These are phyloP conservation scores for Puccinia coronata DNA, from an alignment of 1,284 basidiomycete species.

Conservation along the genomic window DNA sequence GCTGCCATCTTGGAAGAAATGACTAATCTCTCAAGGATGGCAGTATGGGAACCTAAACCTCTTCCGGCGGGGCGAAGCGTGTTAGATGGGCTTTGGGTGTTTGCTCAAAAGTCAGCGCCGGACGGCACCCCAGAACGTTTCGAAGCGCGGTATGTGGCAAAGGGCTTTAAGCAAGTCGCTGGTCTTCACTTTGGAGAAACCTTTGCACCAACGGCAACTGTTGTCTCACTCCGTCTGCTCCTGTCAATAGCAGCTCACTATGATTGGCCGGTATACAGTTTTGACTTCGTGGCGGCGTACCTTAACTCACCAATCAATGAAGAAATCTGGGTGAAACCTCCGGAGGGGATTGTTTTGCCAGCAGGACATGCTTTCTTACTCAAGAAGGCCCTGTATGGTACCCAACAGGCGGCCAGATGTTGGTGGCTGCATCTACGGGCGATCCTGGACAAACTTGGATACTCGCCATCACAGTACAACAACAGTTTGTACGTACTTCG, in stretches of 20 bases:
- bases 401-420: too few species aligned
- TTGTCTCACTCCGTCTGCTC: slow-evolving; percentile 21
- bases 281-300: slow-evolving; percentile 24
- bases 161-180: neutral
- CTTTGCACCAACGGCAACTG: slow-evolving; percentile 27
- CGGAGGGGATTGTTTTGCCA: too few species aligned
- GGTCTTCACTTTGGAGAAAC: slow-evolving; percentile 17
- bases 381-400: too few species aligned
- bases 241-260: neutral
- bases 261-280: slow-evolving; percentile 18
- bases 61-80: neutral
- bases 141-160: slow-evolving; percentile 21
- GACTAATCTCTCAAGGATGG: neutral
- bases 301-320: slow-evolving; percentile 16
- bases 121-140: neutral
- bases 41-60: neutral
- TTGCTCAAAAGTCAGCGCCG: neutral
- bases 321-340: too few species aligned
- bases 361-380: too few species aligned
- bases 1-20: neutral
- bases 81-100: slow-evolving; percentile 13
- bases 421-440: too few species aligned
- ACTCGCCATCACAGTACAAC: too few species aligned
- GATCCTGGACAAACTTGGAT: too few species aligned
- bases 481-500: too few species aligned